Base-by-base conservation (phyloP, 2,329 filamentous ascomycete genomes). In the Zymoseptoria ardabiliae region DNA sequence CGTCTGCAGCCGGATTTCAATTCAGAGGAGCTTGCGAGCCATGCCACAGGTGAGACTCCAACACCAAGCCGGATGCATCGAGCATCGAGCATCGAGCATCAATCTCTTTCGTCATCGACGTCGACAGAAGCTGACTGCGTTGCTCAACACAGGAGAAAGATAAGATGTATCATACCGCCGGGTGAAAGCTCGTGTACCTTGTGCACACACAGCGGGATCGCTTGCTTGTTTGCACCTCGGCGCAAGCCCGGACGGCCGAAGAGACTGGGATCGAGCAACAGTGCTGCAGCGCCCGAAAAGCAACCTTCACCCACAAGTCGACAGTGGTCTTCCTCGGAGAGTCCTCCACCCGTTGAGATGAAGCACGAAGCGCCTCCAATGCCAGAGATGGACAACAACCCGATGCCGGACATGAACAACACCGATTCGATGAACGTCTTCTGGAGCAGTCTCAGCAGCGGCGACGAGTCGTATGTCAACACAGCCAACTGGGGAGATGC, bases 191-290 rank as follows among this genome's bases (percentile, higher is more conserved):
- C 57, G 21, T 58, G 57, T 45, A 28, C 48, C 41, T 50, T 48
- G 13, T 58, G 57, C 45, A 49, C 53, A 20, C 57, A 55, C 49
- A 55, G 52, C 23, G 57, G 57, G 25, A 55, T 54, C 8, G 53
- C 57, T 19, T 58, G 57, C 35, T 53, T 58, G 13, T 58, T 58
- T 41, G 57, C 57, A 19, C 57, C 57, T 3, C 50, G 57, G 51
- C 53, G 57, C 9, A 58, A 58, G 35, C 57, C 57, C 17, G 57
- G 57, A 28, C 57, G 57, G 9, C 57, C 57, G 25, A 55, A 54
- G 30, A 20, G 57, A 51, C 35, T 58, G 21, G 50, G 20, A 51
- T 55, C 57, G 45, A 51, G 48, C 49, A 45, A 45, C 11, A n/a
- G 35, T 45, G 35, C 35, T 2, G 35, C 35, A n/a, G 35, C 35